phyloP scores from a whole-genome alignment of 352 stramenopile genomes.

The Peronosclerospora sorghi region DNA sequence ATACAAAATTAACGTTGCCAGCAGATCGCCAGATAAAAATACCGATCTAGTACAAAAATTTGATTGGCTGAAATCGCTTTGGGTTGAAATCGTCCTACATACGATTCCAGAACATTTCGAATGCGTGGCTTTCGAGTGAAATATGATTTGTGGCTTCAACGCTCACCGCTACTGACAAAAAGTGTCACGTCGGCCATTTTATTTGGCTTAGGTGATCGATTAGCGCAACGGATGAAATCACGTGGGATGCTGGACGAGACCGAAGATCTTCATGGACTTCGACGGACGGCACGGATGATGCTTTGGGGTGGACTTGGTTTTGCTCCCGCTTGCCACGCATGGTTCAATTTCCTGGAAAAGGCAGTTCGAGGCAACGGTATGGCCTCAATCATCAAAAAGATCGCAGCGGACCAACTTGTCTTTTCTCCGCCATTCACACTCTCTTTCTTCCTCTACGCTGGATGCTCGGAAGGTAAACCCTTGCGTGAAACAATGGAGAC shows the following conservation, averaged over 20 bases:
- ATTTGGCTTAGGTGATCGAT: constrained; percentile 54
- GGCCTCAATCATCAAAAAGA: constrained; percentile 22
- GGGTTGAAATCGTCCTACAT: too few species aligned
- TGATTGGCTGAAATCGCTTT: too few species aligned
- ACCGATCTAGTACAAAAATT: too few species aligned
- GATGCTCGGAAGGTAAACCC: constrained; percentile 17
- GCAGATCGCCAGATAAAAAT: too few species aligned
- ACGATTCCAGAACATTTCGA: too few species aligned
- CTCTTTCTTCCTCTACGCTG: constrained; percentile 28
- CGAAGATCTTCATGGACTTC: constrained; percentile 11
- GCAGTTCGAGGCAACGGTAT: constrained; percentile 16
- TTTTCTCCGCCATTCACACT: constrained; percentile 24
- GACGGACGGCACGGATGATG: constrained; percentile 48
- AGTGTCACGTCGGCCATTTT: constrained; percentile 48
- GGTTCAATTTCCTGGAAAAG: constrained; percentile 83
- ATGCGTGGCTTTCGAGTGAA: constrained; percentile 34
- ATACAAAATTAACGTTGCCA: too few species aligned
- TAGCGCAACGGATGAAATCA: constrained; percentile 48
- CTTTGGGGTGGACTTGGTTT: constrained; percentile 83
- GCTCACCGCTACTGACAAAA: constrained; percentile 57
- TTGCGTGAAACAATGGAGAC: constrained; percentile 13
- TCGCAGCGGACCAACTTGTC: constrained; percentile 27
- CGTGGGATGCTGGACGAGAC: constrained; percentile 5
- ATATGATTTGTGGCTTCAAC: constrained; percentile 46
- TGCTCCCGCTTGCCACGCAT: constrained; percentile 81